A percentile compares a stretch with the other conserved stretches of the same genome.
phyloP scores from a whole-genome alignment of 257 asterid genomes.

The Penstemon barbatus region DNA sequence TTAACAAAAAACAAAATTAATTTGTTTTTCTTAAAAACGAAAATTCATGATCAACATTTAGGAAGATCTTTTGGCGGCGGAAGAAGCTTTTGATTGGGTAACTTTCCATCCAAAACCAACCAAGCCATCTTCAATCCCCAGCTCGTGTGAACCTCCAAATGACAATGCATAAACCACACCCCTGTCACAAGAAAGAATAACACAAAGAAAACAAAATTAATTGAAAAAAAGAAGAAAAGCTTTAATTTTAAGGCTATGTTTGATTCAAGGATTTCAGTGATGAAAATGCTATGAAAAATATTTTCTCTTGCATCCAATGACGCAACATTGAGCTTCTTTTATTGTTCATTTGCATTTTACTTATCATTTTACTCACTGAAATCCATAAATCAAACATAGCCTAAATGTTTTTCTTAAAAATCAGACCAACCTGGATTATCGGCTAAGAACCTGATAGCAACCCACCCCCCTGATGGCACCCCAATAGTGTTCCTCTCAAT shows the following conservation, averaged over 20 bases:
- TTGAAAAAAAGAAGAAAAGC: background rate
- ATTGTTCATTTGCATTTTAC: too few relatives aligned
- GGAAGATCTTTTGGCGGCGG: constrained; percentile 72
- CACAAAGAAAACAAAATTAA: background rate
- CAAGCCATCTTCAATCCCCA: constrained; percentile 73
- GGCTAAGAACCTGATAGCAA: constrained; percentile 58
- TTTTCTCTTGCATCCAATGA: too few relatives aligned
- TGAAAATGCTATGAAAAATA: too few relatives aligned
- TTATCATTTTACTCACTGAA: too few relatives aligned
- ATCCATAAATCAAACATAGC: too few relatives aligned
- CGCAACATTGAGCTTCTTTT: too few relatives aligned
- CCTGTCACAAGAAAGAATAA: constrained; percentile 31
- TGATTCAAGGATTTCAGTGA: too few relatives aligned
- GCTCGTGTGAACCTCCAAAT: constrained; percentile 56
- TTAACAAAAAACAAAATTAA: too few relatives aligned
- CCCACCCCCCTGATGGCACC: constrained; percentile 73
- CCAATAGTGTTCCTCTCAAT: constrained; percentile 65
- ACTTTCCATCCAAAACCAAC: constrained; percentile 62
- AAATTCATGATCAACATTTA: constrained; percentile 38
- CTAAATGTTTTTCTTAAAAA: too few relatives aligned
- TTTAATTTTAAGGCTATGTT: background rate
- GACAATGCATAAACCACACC: constrained; percentile 69
- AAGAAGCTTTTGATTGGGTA: constrained; percentile 52
- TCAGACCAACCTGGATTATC: constrained; percentile 59
- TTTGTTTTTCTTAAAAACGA: too few relatives aligned